These are phyloP conservation scores for Daldinia caldariorum DNA, from an alignment of 495 filamentous ascomycete species.

Conservation along the genomic window DNA sequence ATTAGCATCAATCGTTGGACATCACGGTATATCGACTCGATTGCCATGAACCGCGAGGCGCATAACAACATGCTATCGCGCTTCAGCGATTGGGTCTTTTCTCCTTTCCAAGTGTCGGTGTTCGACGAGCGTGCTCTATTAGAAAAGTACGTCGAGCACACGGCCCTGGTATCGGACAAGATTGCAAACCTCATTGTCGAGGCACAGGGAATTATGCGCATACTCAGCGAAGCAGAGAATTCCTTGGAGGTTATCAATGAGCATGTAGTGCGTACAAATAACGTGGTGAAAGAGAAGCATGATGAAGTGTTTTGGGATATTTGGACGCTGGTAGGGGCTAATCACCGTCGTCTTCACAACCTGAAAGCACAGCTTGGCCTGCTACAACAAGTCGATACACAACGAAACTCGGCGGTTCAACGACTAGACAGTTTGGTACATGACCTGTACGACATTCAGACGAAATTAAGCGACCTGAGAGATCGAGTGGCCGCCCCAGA, in stretches of 20 bases:
- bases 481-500: conserved; percentile 71
- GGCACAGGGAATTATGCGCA: conserved; percentile 67
- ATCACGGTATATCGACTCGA: conserved; percentile 69
- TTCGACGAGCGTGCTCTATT: conserved; percentile 64
- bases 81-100: conserved; percentile 53
- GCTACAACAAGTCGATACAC: conserved; percentile 65
- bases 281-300: conserved; percentile 58
- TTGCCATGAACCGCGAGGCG: conserved; percentile 57
- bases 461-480: conserved; percentile 71
- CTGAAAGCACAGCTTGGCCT: conserved; percentile 66
- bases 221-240: conserved; percentile 69
- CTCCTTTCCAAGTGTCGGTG: conserved; percentile 65
- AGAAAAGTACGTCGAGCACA: conserved; percentile 72
- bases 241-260: conserved; percentile 70
- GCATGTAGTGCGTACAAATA: conserved; percentile 65
- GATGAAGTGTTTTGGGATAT: conserved; percentile 70
- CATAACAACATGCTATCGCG: conserved; percentile 46
- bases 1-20: conserved; percentile 69
- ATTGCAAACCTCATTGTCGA: conserved; percentile 70
- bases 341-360: conserved; percentile 62
- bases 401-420: conserved; percentile 66
- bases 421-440: conserved; percentile 69
- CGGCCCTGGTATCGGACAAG: conserved; percentile 69
- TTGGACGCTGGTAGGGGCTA: conserved; percentile 77
- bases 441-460: conserved; percentile 72